Percentiles rank a stretch among this genome's conserved stretches.
Evolutionary conservation across 2,329 filamentous ascomycete genomes (phyloP).

Genomic region (Colletotrichum musae): DNA sequence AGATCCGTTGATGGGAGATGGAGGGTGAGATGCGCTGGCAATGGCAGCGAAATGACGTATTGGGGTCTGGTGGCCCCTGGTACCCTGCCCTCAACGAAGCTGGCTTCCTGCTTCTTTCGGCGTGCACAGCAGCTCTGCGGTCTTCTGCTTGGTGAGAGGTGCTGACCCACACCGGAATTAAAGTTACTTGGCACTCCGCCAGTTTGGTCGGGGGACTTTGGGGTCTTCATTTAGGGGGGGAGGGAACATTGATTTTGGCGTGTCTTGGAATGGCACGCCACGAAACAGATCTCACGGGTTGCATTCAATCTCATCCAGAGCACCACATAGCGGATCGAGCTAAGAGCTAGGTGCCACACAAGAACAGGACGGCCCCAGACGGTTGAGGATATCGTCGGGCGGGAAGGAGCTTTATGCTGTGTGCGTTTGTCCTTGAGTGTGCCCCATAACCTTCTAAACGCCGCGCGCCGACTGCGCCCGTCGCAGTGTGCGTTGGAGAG

Average conservation of each 20-base stretch:
- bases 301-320: slow-evolving; percentile 22
- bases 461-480: slow-evolving; percentile 5
- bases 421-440: too few relatives aligned
- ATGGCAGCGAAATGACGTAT: slow-evolving; percentile 31
- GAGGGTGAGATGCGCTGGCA: slow-evolving; percentile 37
- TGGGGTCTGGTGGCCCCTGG: slow-evolving; percentile 16
- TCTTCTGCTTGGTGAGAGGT: slow-evolving; percentile 23
- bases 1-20: slow-evolving; percentile 15
- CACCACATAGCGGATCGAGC: slow-evolving; percentile 2
- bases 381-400: neutral
- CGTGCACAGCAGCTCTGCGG: slow-evolving; percentile 14
- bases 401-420: slow-evolving; percentile 12
- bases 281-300: slow-evolving; percentile 35
- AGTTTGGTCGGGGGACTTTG: slow-evolving; percentile 30
- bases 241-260: slow-evolving; percentile 14
- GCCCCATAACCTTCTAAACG: slow-evolving; percentile 3
- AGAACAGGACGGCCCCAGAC: neutral
- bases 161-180: slow-evolving; percentile 32
- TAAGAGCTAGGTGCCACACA: slow-evolving; percentile 19
- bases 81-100: slow-evolving; percentile 25
- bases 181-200: slow-evolving; percentile 41
- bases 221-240: neutral
- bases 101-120: slow-evolving; percentile 19
- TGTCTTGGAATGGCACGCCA: slow-evolving; percentile 37
- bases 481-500: neutral